These are phyloP conservation scores for Mortierella alpina DNA, from an alignment of 192 early-diverging fungal genomes.

Conservation along the genomic window DNA sequence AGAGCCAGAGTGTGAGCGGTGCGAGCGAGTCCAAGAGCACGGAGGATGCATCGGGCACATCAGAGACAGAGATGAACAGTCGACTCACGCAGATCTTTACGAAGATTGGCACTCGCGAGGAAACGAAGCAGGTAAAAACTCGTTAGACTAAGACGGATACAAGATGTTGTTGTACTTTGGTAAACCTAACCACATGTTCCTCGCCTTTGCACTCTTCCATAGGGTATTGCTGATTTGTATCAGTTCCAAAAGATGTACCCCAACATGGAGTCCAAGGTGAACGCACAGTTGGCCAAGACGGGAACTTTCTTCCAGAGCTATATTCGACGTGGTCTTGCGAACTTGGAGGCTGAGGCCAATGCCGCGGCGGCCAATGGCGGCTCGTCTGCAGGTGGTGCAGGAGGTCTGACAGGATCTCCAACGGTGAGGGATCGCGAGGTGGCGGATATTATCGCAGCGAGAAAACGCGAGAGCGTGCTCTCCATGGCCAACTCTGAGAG, in stretches of 20 bases:
- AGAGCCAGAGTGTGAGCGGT: constrained; percentile 9
- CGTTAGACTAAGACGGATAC: not conserved
- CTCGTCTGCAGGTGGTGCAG: not conserved
- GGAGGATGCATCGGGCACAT: constrained; percentile 25
- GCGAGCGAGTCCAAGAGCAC: constrained; percentile 10
- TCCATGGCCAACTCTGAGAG: constrained; percentile 18
- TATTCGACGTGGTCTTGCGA: constrained; percentile 74
- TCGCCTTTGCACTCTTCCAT: not conserved
- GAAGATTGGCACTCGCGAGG: constrained; percentile 74
- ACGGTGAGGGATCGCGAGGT: constrained; percentile 21
- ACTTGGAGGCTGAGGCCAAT: constrained; percentile 65
- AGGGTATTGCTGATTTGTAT: constrained; percentile 82
- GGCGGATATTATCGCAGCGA: constrained; percentile 16
- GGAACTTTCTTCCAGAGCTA: constrained; percentile 81
- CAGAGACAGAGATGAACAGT: constrained; percentile 74
- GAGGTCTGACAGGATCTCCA: constrained; percentile 1
- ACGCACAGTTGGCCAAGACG: constrained; percentile 67
- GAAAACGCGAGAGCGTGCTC: constrained; percentile 34
- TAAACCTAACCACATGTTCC: not conserved
- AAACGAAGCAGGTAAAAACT: constrained; percentile 72
- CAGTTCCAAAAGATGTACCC: constrained; percentile 81
- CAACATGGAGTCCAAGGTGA: constrained; percentile 68
- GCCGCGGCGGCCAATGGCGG: constrained; percentile 7
- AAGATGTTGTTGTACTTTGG: not conserved
- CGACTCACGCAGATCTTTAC: constrained; percentile 75